Conservation (phyloP, 78 protist genomes). For the Dictyostelium brefeldianum region DNA sequence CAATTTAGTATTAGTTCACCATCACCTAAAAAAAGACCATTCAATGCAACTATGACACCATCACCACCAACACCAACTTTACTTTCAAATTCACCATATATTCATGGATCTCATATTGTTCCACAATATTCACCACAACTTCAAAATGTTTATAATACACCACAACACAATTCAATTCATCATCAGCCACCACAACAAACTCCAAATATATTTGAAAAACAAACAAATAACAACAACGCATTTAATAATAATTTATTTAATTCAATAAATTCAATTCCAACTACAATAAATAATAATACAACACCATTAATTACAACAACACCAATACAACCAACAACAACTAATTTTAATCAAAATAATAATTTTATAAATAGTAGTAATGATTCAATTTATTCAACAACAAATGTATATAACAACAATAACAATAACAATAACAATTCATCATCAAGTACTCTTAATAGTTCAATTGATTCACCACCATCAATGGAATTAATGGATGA, state of each 20-base stretch:
- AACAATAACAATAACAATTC: neutral
- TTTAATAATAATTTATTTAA: neutral
- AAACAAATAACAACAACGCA: neutral
- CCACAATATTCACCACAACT: conserved; percentile 48
- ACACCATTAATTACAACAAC: neutral
- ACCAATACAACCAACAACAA: neutral
- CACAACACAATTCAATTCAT: neutral
- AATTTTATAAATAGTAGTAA: conserved; percentile 4
- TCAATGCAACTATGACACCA: neutral
- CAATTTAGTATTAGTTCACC: conserved; percentile 12
- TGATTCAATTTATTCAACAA: neutral
- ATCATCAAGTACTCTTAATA: neutral
- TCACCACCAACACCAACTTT: conserved; percentile 38
- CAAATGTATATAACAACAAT: neutral
- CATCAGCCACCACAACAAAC: conserved; percentile 18
- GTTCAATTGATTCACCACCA: conserved; percentile 66
- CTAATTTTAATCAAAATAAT: conserved; percentile 10
- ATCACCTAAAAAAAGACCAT: conserved; percentile 24
- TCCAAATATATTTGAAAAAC: neutral
- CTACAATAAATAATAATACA: no score
- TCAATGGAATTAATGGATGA: conserved; percentile 49
- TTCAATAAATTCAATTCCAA: no score
- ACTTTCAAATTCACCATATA: conserved; percentile 29
- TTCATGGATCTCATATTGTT: conserved; percentile 8
- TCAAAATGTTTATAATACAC: neutral